Conservation (phyloP, 805 yeast genomes). For the Maudiozyma barnettii region DNA sequence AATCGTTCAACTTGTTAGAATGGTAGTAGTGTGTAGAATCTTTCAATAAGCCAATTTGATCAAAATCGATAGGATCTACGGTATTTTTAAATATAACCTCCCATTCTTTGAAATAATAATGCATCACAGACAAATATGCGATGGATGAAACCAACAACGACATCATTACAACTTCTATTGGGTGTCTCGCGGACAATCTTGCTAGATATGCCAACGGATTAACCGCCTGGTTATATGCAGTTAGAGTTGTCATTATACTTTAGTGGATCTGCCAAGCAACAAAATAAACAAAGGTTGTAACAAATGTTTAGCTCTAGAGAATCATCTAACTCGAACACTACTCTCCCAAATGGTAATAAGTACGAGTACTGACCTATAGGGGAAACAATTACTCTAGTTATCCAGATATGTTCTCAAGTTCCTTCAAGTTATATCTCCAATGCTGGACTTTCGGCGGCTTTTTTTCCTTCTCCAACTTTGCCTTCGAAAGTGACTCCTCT, state of each 20-base stretch:
- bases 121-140: slow-evolving; percentile 67
- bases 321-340: too few relatives aligned
- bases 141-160: slow-evolving; percentile 68
- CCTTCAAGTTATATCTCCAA: too few relatives aligned
- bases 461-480: too few relatives aligned
- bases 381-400: too few relatives aligned
- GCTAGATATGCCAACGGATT: slow-evolving; percentile 39
- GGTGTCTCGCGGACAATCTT: slow-evolving; percentile 59
- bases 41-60: slow-evolving; percentile 14
- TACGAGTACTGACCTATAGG: too few relatives aligned
- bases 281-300: too few relatives aligned
- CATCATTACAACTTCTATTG: slow-evolving; percentile 73
- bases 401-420: too few relatives aligned
- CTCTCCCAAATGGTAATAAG: too few relatives aligned
- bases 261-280: too few relatives aligned
- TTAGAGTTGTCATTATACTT: background rate
- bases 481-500: too few relatives aligned
- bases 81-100: slow-evolving; percentile 20
- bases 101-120: slow-evolving; percentile 46
- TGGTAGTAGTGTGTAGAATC: slow-evolving; percentile 25
- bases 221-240: background rate
- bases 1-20: slow-evolving; percentile 11
- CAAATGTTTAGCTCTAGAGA: too few relatives aligned
- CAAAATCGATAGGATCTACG: slow-evolving; percentile 9
- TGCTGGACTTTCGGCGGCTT: too few relatives aligned